Evolutionary conservation across 2,329 filamentous ascomycete species (phyloP), one percentile per base, ranked within the genome.

Genomic region (Phialophora expanda): DNA sequence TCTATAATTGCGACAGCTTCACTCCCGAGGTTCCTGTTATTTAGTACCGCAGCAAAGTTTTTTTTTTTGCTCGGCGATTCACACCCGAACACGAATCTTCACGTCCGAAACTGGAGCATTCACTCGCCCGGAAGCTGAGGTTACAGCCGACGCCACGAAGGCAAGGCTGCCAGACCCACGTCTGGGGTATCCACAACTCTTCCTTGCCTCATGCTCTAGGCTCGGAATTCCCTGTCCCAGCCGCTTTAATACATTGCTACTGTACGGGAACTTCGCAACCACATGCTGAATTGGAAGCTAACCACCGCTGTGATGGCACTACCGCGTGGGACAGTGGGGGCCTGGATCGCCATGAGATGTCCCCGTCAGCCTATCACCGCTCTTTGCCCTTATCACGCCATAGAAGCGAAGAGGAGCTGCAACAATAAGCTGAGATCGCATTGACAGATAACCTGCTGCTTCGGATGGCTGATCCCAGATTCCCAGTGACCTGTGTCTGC

Each of bases 361-460:
- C 58, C 58, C n/a, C 20, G 14, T 20, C 32, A 53, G 58, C 58
- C 58, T 65, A 56, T 65, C 48, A 59, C 62, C 61, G 44, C 53
- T 50, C 28, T 56, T 22, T 48, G 24, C n/a, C 7, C 58, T 65
- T 65, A 65, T 65, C 62, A 65, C 62, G 62, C 62, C 57, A 65
- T 65, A 53, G 32, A 62, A 34, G 53, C 34, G 20, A 62, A 32
- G 38, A 14, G 20, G 24, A 56, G 22, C 50, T 50, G 20, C 57
- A 53, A 56, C 48, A 46, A 56, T 61, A 65, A 65, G 62, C 50
- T 44, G 57, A 50, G 48, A 51, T 28, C n/a, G 48, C 48, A 12
- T 51, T 12, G 20, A 51, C 48, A 51, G 56, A 50, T 32, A 50
- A 34, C 2, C 26, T 48, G 14, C 28, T 17, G 46, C 38, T 30